Evolutionary conservation across 179 eudicot species (phyloP).

Genomic region (Heliamphora pulchella): DNA sequence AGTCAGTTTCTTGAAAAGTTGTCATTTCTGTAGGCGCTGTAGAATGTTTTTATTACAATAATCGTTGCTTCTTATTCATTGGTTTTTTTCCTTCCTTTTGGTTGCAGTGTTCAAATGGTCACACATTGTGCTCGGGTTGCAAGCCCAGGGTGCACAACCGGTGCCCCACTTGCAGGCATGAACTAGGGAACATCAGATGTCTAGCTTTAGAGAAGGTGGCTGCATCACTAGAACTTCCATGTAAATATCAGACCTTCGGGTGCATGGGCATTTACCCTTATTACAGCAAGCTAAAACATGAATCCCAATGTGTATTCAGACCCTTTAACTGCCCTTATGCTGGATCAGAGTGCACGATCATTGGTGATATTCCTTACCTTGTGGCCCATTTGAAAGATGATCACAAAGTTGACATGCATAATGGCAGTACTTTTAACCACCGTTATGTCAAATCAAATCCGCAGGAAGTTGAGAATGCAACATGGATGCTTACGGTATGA

Average conservation of each 20-base stretch:
- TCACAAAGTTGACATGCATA: conserved; percentile 84
- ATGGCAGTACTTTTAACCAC: conserved; percentile 74
- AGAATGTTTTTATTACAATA: background rate
- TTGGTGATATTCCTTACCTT: conserved; percentile 61
- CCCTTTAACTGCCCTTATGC: conserved; percentile 85
- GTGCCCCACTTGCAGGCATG: conserved; percentile 88
- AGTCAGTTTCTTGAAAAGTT: background rate
- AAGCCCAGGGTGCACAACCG: conserved; percentile 83
- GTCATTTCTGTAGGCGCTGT: background rate
- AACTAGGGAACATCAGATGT: conserved; percentile 78
- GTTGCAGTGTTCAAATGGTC: conserved; percentile 74
- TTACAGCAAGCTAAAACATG: conserved; percentile 79
- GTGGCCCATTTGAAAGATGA: conserved; percentile 72
- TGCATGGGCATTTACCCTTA: conserved; percentile 69
- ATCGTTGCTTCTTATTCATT: background rate
- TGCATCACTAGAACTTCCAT: conserved; percentile 78
- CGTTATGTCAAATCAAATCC: conserved; percentile 83
- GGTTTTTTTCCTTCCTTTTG: conserved; percentile 1
- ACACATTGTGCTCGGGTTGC: conserved; percentile 72
- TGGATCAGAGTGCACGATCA: conserved; percentile 67
- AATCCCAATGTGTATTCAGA: conserved; percentile 57
- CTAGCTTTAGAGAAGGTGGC: conserved; percentile 81
- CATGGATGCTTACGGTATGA: conserved; percentile 85
- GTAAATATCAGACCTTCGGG: conserved; percentile 68
- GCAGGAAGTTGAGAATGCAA: conserved; percentile 75